These are phyloP conservation scores for Tuber melanosporum DNA, from an alignment of 495 filamentous ascomycete species.

Conservation along the genomic window DNA sequence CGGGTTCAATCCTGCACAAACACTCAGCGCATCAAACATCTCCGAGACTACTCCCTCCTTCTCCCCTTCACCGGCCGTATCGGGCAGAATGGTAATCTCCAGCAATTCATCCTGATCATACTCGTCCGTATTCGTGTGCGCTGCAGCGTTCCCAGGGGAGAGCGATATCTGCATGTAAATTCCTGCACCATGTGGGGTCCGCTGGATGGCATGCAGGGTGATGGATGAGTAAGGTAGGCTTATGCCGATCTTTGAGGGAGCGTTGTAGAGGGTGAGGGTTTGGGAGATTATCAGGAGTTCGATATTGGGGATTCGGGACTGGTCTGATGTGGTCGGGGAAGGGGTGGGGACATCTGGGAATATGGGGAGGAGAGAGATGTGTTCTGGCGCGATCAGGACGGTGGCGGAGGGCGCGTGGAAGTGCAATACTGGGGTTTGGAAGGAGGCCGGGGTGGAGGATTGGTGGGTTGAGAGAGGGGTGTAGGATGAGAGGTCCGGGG, in stretches of 20 bases:
- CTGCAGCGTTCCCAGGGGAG: constrained; percentile 46
- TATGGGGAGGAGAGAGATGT: constrained; percentile 49
- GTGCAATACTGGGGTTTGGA: constrained; percentile 77
- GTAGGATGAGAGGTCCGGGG: constrained; percentile 55
- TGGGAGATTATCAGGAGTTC: neutral
- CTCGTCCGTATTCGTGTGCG: constrained; percentile 45
- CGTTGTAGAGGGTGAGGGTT: constrained; percentile 66
- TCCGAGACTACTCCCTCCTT: constrained; percentile 47
- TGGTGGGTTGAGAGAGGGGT: constrained; percentile 71
- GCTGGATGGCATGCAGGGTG: constrained; percentile 79
- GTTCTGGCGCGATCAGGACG: constrained; percentile 49
- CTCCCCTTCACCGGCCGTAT: constrained; percentile 17
- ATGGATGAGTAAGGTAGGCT: constrained; percentile 82
- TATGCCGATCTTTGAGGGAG: constrained; percentile 55
- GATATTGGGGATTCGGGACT: constrained; percentile 22
- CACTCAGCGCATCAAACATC: constrained; percentile 73
- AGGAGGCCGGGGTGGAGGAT: constrained; percentile 73
- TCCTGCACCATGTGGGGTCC: constrained; percentile 46
- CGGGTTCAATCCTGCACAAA: constrained; percentile 84
- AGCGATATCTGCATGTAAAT: constrained; percentile 77
- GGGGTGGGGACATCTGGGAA: constrained; percentile 45
- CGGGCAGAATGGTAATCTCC: constrained; percentile 68
- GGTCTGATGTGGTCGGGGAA: constrained; percentile 75
- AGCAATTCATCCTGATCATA: constrained; percentile 65
- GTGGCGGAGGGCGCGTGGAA: constrained; percentile 60